Base-by-base conservation (phyloP, 495 filamentous ascomycete species). In the Lophiostoma macrostomum region DNA sequence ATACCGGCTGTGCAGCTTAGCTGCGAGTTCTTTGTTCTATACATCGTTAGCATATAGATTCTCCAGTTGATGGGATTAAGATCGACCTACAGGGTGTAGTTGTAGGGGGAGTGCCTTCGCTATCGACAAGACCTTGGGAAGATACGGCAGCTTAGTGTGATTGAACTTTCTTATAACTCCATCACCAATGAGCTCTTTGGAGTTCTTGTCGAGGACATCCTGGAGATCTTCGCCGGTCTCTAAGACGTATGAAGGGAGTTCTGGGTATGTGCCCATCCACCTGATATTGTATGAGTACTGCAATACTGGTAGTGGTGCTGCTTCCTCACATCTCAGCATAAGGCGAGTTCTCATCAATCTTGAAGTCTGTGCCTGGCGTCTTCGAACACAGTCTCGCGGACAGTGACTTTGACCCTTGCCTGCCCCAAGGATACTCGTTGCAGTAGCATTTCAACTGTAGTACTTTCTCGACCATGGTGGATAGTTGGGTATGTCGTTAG, bases 181-280 rank as follows among this genome's bases (percentile, higher is more conserved):
- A 45, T 80, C 71, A 5, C 87, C 87, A 11, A 93, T 74, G 4
- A 90, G 73, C 32, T 72, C 61, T 25, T 86, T 73, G 22, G 79
- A 75, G 64, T 90, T 73, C 29, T 76, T 74, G 44, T 85, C 75
- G 20, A 91, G 70, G 19, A 87, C 76, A 7, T 85, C 79, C 35
- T 80, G 74, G 2, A 94, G 75, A 3, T 77, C 74, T 50, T 87
- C 79, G 7, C 81, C 83, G 0, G 77, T 84, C 1, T 73, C 67
- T 2, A 87, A 64, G 10, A 85, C 71, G 38, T 76, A 77, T 1
- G 84, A 83, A 0, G 85, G 86, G 30, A 82, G 80, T 16, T 78
- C 79, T 0, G 87, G 87, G 53, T 91, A 88, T 31, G 87, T 87
- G 3, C 87, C 86, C 73, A 91, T 83, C 88, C 87, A 90, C 75